Percentiles rank a stretch among this genome's conserved stretches.
These are phyloP conservation scores for Gymnopilus junonius DNA, from an alignment of 768 basidiomycete genomes.

Conservation along the genomic window DNA sequence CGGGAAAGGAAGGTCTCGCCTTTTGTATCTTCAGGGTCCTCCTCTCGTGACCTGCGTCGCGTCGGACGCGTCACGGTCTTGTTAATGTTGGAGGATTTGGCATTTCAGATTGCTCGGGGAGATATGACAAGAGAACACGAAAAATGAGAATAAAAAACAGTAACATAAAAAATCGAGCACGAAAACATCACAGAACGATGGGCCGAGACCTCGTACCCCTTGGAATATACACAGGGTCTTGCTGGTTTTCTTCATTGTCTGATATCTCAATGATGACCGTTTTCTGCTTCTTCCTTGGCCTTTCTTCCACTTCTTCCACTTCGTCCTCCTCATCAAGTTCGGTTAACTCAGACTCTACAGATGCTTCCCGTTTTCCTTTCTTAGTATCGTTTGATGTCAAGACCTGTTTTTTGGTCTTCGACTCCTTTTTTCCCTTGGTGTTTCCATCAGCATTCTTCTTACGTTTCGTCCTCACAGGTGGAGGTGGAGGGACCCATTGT, in stretches of 20 bases:
- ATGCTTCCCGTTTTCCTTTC: neutral
- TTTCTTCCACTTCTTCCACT: no score
- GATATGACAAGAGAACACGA: neutral
- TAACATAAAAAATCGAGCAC: neutral
- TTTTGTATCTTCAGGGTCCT: no score
- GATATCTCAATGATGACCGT: neutral
- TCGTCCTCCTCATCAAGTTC: neutral
- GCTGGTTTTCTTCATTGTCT: neutral
- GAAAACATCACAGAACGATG: neutral
- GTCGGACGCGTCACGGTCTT: no score
- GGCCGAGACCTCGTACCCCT: neutral
- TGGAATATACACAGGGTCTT: neutral
- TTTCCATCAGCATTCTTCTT: neutral
- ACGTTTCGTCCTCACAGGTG: neutral
- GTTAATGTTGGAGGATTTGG: no score
- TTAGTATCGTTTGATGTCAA: neutral
- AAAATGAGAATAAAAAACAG: neutral
- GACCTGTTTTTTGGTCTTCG: neutral
- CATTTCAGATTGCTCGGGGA: no score
- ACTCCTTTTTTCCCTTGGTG: neutral
- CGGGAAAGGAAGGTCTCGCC: no score
- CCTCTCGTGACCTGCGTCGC: no score
- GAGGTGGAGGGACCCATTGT: constrained; percentile 10
- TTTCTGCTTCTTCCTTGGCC: neutral
- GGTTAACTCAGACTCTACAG: neutral